phyloP scores from a whole-genome alignment of 768 basidiomycete species.

The Agrocybe chaxingu region DNA sequence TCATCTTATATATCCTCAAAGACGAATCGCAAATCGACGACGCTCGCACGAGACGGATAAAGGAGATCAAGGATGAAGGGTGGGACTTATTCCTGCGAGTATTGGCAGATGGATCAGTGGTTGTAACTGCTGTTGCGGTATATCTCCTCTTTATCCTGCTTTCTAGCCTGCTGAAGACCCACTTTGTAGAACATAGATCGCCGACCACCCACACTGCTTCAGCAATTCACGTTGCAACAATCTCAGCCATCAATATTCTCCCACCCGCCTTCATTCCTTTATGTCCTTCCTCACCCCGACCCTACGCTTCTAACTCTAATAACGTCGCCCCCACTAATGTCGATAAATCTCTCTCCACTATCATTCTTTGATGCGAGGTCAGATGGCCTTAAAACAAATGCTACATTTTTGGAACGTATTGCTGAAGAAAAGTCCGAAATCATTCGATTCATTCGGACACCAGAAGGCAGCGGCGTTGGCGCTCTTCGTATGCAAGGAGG shows the following conservation, averaged over 20 bases:
- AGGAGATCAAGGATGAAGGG: conserved; percentile 64
- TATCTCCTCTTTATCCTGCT: conserved; percentile 21
- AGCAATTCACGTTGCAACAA: conserved; percentile 71
- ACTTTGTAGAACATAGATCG: conserved; percentile 76
- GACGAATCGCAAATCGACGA: conserved; percentile 37
- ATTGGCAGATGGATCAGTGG: conserved; percentile 67
- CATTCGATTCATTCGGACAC: conserved; percentile 67
- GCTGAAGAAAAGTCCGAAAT: conserved; percentile 52
- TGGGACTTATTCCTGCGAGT: conserved; percentile 82
- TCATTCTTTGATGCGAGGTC: conserved; percentile 61
- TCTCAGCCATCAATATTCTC: conserved; percentile 48
- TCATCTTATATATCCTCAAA: conserved; percentile 40
- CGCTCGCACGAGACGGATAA: conserved; percentile 42
- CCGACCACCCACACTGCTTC: conserved; percentile 79
- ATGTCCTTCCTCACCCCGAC: conserved; percentile 47
- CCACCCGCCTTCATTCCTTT: conserved; percentile 46
- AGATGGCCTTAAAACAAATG: conserved; percentile 46
- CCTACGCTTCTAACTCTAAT: conserved; percentile 51
- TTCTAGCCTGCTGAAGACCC: background rate
- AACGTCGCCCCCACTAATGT: conserved; percentile 62
- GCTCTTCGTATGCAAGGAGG: conserved; percentile 58
- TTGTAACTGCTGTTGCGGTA: conserved; percentile 72
- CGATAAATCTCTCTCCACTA: conserved; percentile 54
- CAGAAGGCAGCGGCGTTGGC: conserved; percentile 74
- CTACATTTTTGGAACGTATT: conserved; percentile 35